phyloP scores from a whole-genome alignment of 352 stramenopile genomes.

The Phytophthora ohioensis region DNA sequence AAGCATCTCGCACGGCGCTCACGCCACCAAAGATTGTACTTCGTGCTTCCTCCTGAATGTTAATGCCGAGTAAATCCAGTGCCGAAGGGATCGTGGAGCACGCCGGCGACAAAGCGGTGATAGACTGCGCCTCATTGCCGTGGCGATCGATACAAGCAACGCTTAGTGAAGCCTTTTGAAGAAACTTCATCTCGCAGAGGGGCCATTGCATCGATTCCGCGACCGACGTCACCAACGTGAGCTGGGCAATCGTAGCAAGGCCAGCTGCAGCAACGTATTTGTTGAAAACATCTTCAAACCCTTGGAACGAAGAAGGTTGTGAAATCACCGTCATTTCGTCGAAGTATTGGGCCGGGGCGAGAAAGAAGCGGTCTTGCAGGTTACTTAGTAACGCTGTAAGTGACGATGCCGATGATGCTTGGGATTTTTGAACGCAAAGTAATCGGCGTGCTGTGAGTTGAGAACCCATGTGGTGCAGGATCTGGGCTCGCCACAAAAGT shows the following conservation, averaged over 20 bases:
- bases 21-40: slow-evolving; percentile 25
- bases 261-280: slow-evolving; percentile 9
- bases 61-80: slow-evolving; percentile 36
- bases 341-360: slow-evolving; percentile 19
- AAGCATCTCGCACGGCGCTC: slow-evolving; percentile 27
- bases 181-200: slow-evolving; percentile 14
- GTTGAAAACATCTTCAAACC: slow-evolving; percentile 39
- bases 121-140: slow-evolving; percentile 5
- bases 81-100: slow-evolving; percentile 19
- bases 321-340: slow-evolving; percentile 28
- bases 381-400: slow-evolving; percentile 24
- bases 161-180: slow-evolving; percentile 18
- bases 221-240: slow-evolving; percentile 41
- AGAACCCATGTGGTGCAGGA: slow-evolving; percentile 40
- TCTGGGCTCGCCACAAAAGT: slow-evolving; percentile 37
- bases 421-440: slow-evolving; percentile 37
- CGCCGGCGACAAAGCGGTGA: slow-evolving; percentile 2
- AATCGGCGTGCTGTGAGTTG: slow-evolving; percentile 30
- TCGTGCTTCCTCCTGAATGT: slow-evolving; percentile 38
- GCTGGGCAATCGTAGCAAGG: slow-evolving; percentile 21
- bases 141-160: slow-evolving; percentile 11
- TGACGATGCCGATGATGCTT: slow-evolving; percentile 11
- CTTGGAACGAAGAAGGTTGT: slow-evolving; percentile 22
- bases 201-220: slow-evolving; percentile 29
- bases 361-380: slow-evolving; percentile 22